These are phyloP conservation scores for Solanum tarijense DNA, from an alignment of 257 asterid species.

Conservation along the genomic window DNA sequence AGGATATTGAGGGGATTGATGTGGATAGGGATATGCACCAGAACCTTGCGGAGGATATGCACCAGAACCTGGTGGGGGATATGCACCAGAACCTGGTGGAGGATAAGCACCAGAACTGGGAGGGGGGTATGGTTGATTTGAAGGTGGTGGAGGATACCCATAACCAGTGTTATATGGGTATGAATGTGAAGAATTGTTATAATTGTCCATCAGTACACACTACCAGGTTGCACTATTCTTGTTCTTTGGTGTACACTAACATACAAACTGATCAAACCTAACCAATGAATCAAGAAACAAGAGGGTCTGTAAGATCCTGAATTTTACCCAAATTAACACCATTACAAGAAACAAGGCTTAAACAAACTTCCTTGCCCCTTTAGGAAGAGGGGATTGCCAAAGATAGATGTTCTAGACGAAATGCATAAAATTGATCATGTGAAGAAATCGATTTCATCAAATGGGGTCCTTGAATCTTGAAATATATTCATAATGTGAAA, in stretches of 20 bases:
- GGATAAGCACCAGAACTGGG: constrained; percentile 16
- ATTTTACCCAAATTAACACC: not conserved
- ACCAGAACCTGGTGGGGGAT: constrained; percentile 12
- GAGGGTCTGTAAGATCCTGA: not conserved
- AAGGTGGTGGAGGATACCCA: constrained; percentile 42
- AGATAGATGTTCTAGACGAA: not conserved
- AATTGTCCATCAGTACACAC: constrained; percentile 43
- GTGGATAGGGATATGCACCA: constrained; percentile 22
- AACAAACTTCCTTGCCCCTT: not conserved
- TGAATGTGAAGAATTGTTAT: constrained; percentile 40
- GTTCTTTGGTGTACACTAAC: not conserved
- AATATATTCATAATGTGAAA: not conserved
- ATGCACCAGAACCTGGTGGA: constrained; percentile 11
- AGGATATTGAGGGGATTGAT: constrained; percentile 38
- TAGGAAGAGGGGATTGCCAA: not conserved
- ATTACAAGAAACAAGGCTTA: not conserved
- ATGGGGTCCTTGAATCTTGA: not conserved
- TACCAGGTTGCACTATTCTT: not conserved
- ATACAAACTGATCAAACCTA: constrained; percentile 1
- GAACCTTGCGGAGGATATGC: constrained; percentile 22
- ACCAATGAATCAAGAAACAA: not conserved
- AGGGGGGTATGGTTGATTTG: constrained; percentile 47
- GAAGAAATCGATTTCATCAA: not conserved
- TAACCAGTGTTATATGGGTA: constrained; percentile 44
- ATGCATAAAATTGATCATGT: not conserved